A percentile compares a stretch with the other conserved stretches of the same genome.
These are phyloP conservation scores for Kalmusia sp. DNA, from an alignment of 2,329 filamentous ascomycete genomes.

Conservation along the genomic window DNA sequence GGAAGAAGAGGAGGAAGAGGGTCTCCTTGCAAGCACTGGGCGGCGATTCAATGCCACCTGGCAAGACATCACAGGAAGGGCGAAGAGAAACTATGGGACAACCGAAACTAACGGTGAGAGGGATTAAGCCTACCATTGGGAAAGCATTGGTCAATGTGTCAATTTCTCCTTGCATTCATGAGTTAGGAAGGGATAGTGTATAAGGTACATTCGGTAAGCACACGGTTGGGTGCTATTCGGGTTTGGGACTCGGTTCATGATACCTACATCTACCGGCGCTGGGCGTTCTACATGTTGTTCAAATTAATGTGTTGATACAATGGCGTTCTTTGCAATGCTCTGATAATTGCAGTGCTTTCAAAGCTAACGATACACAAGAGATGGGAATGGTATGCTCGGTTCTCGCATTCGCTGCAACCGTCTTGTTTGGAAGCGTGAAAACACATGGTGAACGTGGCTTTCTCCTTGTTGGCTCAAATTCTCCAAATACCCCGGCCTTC, in stretches of 20 bases:
- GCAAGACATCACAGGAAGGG: slow-evolving; percentile 79
- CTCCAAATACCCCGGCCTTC: too few species aligned
- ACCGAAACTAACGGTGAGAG: slow-evolving; percentile 33
- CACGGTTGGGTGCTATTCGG: not conserved
- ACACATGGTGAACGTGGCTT: too few species aligned
- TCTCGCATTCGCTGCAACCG: too few species aligned
- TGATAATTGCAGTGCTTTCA: not conserved
- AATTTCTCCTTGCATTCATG: not conserved
- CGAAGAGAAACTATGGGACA: slow-evolving; percentile 43
- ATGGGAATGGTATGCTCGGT: too few species aligned
- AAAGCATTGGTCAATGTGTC: not conserved
- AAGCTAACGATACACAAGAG: too few species aligned
- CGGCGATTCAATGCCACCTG: slow-evolving; percentile 84
- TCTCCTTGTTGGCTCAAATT: too few species aligned
- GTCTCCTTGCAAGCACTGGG: slow-evolving; percentile 82
- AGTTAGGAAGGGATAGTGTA: not conserved
- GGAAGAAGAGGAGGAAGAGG: slow-evolving; percentile 92
- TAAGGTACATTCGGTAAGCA: not conserved
- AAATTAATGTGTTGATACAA: not conserved
- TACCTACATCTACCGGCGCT: slow-evolving; percentile 6
- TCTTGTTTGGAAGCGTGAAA: too few species aligned
- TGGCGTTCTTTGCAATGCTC: not conserved
- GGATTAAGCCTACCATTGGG: slow-evolving; percentile 1
- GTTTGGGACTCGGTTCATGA: not conserved
- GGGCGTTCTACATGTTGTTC: slow-evolving; percentile 2